Evolutionary conservation across 1,284 basidiomycete genomes (phyloP), one percentile per base, ranked within the genome.

Genomic region (Mycosarcoma mackinlayi): DNA sequence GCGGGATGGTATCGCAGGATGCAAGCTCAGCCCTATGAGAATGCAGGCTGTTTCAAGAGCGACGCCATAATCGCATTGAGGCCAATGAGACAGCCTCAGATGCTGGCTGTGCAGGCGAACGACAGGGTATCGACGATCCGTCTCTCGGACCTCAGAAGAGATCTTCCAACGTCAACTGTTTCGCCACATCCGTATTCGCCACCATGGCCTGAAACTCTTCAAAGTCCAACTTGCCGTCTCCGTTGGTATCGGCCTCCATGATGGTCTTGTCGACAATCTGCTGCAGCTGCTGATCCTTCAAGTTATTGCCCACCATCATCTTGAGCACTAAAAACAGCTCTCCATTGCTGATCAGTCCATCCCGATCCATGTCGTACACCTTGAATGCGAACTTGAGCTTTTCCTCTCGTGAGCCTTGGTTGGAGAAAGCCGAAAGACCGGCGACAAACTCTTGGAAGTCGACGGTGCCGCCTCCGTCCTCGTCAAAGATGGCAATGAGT

Each of bases 231-330:
- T 95, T 98, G 30, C 95, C 95, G 83, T 98, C 96, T 9, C 87
- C 93, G 81, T 99, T 93, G 83, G 93, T 92, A 83, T 99, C 95
- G 16, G 94, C 95, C 85, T 98, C 95, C 93, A 98, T 95, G 83
- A 99, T 98, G 16, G 95, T 98, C 87, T 99, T 99, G 85, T 99
- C 96, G 10, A 98, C 96, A 73, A 99, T 99, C 84, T 98, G 95
- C 84, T 99, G 96, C 71, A 98, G 85, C 86, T 98, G 96, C 83
- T 96, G 92, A 84, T 99, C 96, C 91, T 98, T 98, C 78, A 98
- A 86, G 84, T 98, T 98, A 84, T 92, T 98, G 31, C 95, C 95
- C 40, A 98, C 96, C 95, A 99, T 99, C 93, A 98, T 98, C 87
- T 98, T 99, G 31, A 99, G 86, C 35, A 99, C 95, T 49, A 99